Evolutionary conservation across 306 rosid genomes (phyloP).

Genomic region (Sesbania bispinosa): DNA sequence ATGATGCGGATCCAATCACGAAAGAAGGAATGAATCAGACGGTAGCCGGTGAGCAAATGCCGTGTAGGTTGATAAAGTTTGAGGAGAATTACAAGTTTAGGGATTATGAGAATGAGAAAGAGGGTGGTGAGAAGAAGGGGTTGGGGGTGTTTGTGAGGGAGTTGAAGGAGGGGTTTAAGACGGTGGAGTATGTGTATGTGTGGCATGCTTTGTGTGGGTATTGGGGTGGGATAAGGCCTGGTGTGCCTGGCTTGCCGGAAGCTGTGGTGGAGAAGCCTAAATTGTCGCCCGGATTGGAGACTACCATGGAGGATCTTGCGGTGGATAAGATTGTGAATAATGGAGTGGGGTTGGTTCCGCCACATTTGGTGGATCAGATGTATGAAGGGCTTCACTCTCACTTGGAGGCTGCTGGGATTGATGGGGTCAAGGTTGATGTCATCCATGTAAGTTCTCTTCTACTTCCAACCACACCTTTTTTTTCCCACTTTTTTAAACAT

Average conservation of each 20-base stretch:
- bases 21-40: slow-evolving; percentile 74
- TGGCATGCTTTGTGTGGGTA: slow-evolving; percentile 97
- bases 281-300: slow-evolving; percentile 53
- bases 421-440: slow-evolving; percentile 93
- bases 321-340: slow-evolving; percentile 77
- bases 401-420: slow-evolving; percentile 66
- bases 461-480: too few relatives aligned
- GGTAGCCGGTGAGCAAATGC: slow-evolving; percentile 87
- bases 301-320: slow-evolving; percentile 86
- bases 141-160: slow-evolving; percentile 69
- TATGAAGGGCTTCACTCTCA: slow-evolving; percentile 79
- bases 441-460: slow-evolving; percentile 67
- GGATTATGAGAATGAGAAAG: slow-evolving; percentile 38
- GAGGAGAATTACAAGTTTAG: slow-evolving; percentile 74
- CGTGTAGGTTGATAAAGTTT: slow-evolving; percentile 69
- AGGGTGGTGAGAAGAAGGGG: slow-evolving; percentile 34
- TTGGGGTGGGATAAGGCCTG: slow-evolving; percentile 90
- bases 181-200: slow-evolving; percentile 76
- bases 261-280: slow-evolving; percentile 45
- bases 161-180: slow-evolving; percentile 57
- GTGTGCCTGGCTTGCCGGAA: slow-evolving; percentile 55
- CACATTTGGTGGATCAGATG: slow-evolving; percentile 58
- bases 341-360: slow-evolving; percentile 75
- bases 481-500: too few relatives aligned
- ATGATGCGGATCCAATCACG: slow-evolving; percentile 56